Evolutionary conservation across 345 rosid species (phyloP).

Genomic region (Bruguiera gymnorhiza): DNA sequence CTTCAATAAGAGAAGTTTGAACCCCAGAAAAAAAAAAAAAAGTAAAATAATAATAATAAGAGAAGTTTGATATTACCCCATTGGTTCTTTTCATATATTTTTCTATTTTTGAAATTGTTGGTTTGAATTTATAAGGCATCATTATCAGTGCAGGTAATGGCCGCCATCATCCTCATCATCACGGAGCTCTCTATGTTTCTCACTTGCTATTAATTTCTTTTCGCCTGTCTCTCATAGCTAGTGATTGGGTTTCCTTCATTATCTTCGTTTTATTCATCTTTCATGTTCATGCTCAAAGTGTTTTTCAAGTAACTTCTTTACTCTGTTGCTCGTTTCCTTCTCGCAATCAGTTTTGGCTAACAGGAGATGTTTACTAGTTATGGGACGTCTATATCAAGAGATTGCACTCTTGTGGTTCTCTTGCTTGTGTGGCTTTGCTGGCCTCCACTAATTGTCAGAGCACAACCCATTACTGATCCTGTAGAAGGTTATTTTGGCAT

Average conservation of each 20-base stretch:
- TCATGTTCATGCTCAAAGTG: neutral
- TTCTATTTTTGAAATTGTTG: neutral
- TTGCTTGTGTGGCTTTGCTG: slow-evolving; percentile 39
- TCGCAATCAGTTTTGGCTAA: neutral
- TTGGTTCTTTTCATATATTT: neutral
- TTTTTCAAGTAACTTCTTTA: neutral
- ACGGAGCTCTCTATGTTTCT: too few species aligned
- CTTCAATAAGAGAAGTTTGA: neutral
- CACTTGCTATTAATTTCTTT: neutral
- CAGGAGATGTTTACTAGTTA: slow-evolving; percentile 15
- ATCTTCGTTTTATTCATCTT: neutral
- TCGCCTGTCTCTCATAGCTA: neutral
- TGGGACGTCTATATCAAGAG: slow-evolving; percentile 25
- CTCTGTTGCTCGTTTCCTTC: neutral
- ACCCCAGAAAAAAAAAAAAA: too few species aligned
- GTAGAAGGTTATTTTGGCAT: slow-evolving; percentile 49
- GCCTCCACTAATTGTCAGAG: slow-evolving; percentile 36
- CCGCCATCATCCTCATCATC: neutral
- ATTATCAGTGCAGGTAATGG: neutral
- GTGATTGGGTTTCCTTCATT: neutral
- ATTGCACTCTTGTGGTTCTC: slow-evolving; percentile 26
- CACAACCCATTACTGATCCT: slow-evolving; percentile 57
- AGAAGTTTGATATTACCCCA: too few species aligned
- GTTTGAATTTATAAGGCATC: neutral
- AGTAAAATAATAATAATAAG: too few species aligned